Base-by-base conservation (phyloP, 257 asterid genomes). In the Solanum pennellii region DNA sequence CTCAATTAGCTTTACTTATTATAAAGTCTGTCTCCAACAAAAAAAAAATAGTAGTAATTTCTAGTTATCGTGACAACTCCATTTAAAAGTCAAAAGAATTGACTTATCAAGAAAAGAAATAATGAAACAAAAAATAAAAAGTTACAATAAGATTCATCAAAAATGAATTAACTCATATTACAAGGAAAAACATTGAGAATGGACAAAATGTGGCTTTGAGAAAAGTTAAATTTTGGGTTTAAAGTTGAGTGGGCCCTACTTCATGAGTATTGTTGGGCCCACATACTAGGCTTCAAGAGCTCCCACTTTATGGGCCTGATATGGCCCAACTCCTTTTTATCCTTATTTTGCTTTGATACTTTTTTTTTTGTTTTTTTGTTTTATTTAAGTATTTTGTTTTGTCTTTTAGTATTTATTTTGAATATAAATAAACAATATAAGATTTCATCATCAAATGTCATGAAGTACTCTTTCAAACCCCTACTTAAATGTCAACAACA, bases 151-250 rank as follows among this genome's bases (percentile, higher is more conserved):
- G 0, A 11, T n/a, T 41, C 8, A 18, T 12, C 14, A 10, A 65
- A 65, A 8, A 66, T 5, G 1, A 66, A 66, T 66, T 27, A 33
- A 33, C 35, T 33, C 35, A 33, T 33, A 33, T 31, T 59, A 14
- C 37, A 76, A 77, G 12, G 25, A 77, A 77, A 44, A 15, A 77
- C 15, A 77, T 1, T 5, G 9, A 47, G 47, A 79, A 15, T 16
- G 9, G 25, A 16, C 69, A 47, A 80, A 80, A 1, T 47, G 27
- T 11, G 68, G 29, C 16, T 9, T 4, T 16, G 66, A 47, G 42
- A 16, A 47, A 80, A 80, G 84, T 27, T 80, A 18, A 79, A 80
- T 47, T 47, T 45, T 80, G 69, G 69, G 44, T 68, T 47, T 80
- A 11, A 47, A 29, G 18, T 80, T 47, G 27, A 27, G 84, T 45